These are phyloP conservation scores for Fusarium longipes DNA, from an alignment of 2,329 filamentous ascomycete species.

Conservation along the genomic window DNA sequence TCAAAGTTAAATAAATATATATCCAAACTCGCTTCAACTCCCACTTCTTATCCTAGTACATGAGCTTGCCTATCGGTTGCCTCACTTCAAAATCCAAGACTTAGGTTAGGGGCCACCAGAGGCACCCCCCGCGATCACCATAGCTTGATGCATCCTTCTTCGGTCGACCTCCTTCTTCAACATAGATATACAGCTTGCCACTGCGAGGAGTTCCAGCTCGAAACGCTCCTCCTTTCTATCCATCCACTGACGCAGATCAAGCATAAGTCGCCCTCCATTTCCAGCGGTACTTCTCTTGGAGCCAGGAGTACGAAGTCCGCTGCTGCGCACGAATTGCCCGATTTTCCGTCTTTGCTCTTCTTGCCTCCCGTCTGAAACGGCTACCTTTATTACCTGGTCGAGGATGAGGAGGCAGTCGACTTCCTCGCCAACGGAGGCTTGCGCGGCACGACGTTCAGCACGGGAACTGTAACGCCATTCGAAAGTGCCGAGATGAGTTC, in stretches of 20 bases:
- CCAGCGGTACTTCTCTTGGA: conserved; percentile 55
- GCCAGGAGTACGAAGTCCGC: conserved; percentile 54
- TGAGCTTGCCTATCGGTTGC: background rate
- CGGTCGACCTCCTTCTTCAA: conserved; percentile 74
- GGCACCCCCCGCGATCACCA: conserved; percentile 54
- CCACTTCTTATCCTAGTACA: background rate
- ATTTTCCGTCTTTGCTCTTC: conserved; percentile 51
- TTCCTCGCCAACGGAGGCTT: conserved; percentile 40
- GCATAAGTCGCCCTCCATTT: conserved; percentile 61
- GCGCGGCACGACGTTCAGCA: conserved; percentile 57
- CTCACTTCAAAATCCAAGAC: background rate
- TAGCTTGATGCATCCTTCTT: conserved; percentile 62
- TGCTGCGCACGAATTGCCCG: conserved; percentile 58
- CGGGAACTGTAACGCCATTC: conserved; percentile 67
- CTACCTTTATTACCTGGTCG: conserved; percentile 57
- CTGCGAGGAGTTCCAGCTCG: conserved; percentile 62
- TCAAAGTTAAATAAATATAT: too few relatives aligned
- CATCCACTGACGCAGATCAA: conserved; percentile 55
- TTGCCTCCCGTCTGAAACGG: conserved; percentile 43
- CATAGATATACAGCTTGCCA: conserved; percentile 69
- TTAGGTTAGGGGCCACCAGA: conserved; percentile 21
- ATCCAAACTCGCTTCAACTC: background rate
- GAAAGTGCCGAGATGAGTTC: conserved; percentile 61
- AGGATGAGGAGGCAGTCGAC: conserved; percentile 61
- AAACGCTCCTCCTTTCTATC: conserved; percentile 49